Evolutionary conservation across 192 early-diverging fungal species (phyloP).

Genomic region (Coemansia sp.): DNA sequence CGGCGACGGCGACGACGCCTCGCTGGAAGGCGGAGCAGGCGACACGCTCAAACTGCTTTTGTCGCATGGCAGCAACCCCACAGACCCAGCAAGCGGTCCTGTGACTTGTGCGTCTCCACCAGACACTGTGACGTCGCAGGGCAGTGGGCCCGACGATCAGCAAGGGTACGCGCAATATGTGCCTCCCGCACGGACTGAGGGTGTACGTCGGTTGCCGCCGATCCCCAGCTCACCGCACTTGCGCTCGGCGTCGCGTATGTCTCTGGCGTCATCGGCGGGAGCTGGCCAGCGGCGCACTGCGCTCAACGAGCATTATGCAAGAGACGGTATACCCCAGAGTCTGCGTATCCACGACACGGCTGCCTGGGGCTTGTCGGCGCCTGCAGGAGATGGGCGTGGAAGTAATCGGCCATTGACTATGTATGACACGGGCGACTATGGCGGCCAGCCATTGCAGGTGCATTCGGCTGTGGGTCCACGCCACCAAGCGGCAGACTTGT

Average conservation of each 20-base stretch:
- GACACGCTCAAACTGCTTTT: conserved; percentile 41
- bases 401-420: conserved; percentile 15
- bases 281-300: conserved; percentile 10
- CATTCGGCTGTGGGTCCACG: conserved; percentile 26
- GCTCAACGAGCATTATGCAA: neutral
- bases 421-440: conserved; percentile 20
- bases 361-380: neutral
- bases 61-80: conserved; percentile 46
- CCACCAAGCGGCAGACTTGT: conserved; percentile 15
- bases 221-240: conserved; percentile 35
- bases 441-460: conserved; percentile 30
- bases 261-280: conserved; percentile 18
- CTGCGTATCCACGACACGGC: neutral
- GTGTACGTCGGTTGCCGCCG: conserved; percentile 27
- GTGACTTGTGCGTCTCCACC: conserved; percentile 26
- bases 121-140: conserved; percentile 25
- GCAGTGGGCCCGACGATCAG: conserved; percentile 19
- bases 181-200: neutral
- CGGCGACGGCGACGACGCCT: conserved; percentile 20
- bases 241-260: conserved; percentile 34
- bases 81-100: neutral
- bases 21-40: conserved; percentile 34
- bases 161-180: neutral
- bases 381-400: neutral
- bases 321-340: neutral